A percentile compares a stretch with the other conserved stretches of the same genome.
Conservation (phyloP, 2,329 filamentous ascomycete species). For the Chrysoporthe cubensis region DNA sequence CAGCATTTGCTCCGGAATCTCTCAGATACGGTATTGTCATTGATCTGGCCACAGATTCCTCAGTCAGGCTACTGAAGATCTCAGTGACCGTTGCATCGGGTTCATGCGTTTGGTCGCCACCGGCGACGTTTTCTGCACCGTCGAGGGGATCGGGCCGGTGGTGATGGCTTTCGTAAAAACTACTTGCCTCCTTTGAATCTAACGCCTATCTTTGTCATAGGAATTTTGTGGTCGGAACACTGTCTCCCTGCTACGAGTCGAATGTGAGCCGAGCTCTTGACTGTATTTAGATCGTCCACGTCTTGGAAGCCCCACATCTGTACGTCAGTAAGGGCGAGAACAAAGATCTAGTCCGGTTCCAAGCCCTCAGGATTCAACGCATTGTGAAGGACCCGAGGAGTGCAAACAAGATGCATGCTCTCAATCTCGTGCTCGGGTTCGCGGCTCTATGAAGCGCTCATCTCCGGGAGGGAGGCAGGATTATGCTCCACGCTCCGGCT, state of each 20-base stretch:
- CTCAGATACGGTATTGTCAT: not conserved
- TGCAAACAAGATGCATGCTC: not conserved
- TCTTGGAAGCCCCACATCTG: no score
- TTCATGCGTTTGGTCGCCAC: not conserved
- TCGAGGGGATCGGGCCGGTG: not conserved
- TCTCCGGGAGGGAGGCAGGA: not conserved
- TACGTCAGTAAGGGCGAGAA: no score
- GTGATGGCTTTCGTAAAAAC: not conserved
- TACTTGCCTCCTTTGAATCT: not conserved
- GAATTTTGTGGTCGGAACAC: not conserved
- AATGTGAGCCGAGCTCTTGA: not conserved
- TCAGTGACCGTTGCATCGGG: not conserved
- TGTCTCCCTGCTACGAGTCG: not conserved
- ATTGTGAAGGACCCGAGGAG: not conserved
- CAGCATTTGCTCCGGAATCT: not conserved
- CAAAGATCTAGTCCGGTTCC: not conserved
- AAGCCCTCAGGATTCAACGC: not conserved
- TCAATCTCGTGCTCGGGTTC: not conserved
- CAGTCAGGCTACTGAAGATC: not conserved
- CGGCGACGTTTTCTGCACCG: not conserved
- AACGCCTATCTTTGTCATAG: not conserved
- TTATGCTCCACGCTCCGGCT: not conserved
- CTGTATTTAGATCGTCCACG: no score
- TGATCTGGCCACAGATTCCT: not conserved
- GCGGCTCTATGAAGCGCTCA: not conserved